Conservation (phyloP, 23 red algal species). For the Cyanidiococcus yangmingshanensis region DNA sequence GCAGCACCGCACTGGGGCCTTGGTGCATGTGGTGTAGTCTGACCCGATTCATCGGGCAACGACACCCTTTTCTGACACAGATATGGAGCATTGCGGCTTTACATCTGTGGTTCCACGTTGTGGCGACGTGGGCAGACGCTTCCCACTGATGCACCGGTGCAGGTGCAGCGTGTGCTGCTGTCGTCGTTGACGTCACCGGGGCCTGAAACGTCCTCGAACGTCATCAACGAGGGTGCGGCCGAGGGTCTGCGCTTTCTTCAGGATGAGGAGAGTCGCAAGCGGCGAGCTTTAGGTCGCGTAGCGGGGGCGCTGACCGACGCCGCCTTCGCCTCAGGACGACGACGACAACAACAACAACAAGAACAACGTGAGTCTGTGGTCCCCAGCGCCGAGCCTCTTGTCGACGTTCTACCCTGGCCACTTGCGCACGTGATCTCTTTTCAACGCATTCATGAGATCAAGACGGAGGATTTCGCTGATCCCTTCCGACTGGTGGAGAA, state of each 20-base stretch:
- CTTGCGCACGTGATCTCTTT: neutral
- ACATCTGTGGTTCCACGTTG: too few relatives aligned
- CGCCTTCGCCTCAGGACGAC: constrained; percentile 1
- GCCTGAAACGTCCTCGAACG: neutral
- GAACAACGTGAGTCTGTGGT: neutral
- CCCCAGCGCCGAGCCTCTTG: neutral
- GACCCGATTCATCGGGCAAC: neutral
- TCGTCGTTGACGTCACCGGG: neutral
- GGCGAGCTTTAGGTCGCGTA: neutral
- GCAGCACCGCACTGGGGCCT: too few relatives aligned
- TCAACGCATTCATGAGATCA: neutral
- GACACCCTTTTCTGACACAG: neutral
- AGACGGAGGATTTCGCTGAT: neutral
- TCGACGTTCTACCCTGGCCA: neutral
- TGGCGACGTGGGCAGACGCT: too few relatives aligned
- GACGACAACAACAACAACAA: neutral
- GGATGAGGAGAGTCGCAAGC: neutral
- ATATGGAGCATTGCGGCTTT: neutral
- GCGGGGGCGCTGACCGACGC: neutral
- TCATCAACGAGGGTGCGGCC: neutral
- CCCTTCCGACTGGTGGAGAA: constrained; percentile 22
- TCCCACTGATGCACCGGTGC: too few relatives aligned
- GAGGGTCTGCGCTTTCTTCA: neutral
- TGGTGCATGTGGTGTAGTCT: neutral
- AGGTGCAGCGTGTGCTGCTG: neutral